A percentile compares a stretch with the other conserved stretches of the same genome.
These are phyloP conservation scores for Malassezia caprae DNA, from an alignment of 1,284 basidiomycete species.

Conservation along the genomic window DNA sequence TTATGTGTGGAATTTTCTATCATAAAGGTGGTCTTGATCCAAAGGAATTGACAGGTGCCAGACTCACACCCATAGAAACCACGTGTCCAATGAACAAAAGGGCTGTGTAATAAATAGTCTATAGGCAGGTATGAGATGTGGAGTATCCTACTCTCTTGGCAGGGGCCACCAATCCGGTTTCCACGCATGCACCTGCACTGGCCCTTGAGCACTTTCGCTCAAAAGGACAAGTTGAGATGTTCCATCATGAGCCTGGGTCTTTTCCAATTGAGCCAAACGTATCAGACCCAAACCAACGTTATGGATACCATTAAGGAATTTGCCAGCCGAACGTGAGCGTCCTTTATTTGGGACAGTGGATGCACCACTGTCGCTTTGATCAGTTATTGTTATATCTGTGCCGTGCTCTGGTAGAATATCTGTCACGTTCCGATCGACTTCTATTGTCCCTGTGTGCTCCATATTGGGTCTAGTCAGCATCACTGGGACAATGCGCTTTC, in stretches of 20 bases:
- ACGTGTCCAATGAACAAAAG: not conserved
- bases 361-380: not conserved
- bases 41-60: no score
- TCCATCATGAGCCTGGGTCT: not conserved
- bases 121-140: no score
- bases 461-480: constrained; percentile 14
- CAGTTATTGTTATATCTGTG: constrained; percentile 24
- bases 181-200: not conserved
- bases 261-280: constrained; percentile 33
- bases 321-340: constrained; percentile 29
- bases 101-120: not conserved
- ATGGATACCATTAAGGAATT: constrained; percentile 29
- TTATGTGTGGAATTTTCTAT: not conserved
- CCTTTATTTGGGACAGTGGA: not conserved
- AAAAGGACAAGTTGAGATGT: not conserved
- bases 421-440: not conserved
- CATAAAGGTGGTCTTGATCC: no score
- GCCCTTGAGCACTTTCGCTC: not conserved
- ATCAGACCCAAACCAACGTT: constrained; percentile 36
- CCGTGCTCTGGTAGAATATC: constrained; percentile 9
- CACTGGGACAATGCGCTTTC: constrained; percentile 82
- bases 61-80: no score
- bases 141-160: not conserved
- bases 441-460: not conserved
- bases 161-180: not conserved